Evolutionary conservation across 2,329 filamentous ascomycete genomes (phyloP).

Genomic region (Fusarium clavum): DNA sequence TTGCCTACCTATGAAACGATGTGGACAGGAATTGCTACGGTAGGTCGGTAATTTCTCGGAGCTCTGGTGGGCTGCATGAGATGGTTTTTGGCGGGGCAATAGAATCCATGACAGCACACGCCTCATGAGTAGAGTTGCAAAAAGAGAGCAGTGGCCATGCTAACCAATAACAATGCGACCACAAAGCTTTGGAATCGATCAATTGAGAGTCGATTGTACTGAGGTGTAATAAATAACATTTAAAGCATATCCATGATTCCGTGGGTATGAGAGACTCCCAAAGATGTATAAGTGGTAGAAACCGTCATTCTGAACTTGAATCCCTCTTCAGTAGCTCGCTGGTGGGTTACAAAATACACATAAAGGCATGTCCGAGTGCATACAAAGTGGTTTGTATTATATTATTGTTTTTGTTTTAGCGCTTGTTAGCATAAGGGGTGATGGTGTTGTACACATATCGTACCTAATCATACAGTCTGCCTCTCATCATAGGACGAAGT

Average conservation of each 20-base stretch:
- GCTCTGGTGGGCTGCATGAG: slow-evolving; percentile 39
- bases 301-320: not conserved
- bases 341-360: not conserved
- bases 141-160: not conserved
- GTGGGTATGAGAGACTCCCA: not conserved
- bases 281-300: not conserved
- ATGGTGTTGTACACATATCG: slow-evolving; percentile 8
- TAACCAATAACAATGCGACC: not conserved
- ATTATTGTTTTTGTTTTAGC: not conserved
- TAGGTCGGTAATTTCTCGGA: slow-evolving; percentile 49
- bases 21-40: slow-evolving; percentile 46
- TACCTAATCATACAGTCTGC: slow-evolving; percentile 26
- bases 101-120: slow-evolving; percentile 28
- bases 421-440: not conserved
- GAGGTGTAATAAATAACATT: not conserved
- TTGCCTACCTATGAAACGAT: slow-evolving; percentile 29
- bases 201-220: not conserved
- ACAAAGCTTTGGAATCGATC: not conserved
- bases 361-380: not conserved
- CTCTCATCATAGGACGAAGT: slow-evolving; percentile 11
- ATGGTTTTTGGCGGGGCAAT: slow-evolving; percentile 42
- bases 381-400: not conserved
- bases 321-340: not conserved
- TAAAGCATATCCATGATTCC: not conserved
- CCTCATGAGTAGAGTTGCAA: slow-evolving; percentile 12